Evolutionary conservation across 306 rosid species (phyloP), one percentile per base, ranked within the genome.

Genomic region (Canavalia ensiformis): DNA sequence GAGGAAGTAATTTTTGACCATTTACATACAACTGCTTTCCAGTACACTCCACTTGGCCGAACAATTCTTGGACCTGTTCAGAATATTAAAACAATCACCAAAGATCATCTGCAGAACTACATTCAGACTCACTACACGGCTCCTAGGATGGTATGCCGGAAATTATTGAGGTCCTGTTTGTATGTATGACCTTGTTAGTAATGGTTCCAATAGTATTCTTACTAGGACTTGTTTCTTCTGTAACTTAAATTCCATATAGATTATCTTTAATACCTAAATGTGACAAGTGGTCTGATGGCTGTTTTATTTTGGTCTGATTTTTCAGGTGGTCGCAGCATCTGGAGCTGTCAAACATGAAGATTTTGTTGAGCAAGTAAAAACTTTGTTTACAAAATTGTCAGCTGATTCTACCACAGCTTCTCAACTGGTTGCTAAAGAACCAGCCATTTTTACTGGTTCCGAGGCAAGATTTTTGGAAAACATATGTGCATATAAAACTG

Each of bases 1-100:
- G 98, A 94, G 84, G 98, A 94, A 87, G 98, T 94, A 5, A 90
- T 94, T 37, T 94, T 94, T 65, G 98, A 94, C 39, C 98, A 94
- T 82, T 84, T 94, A 79, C 98, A 94, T 6, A 97, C 98, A 28
- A 94, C 95, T 79, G 98, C 98, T 10, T 94, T 94, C 89, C 98
- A 94, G 79, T 92, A 94, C 77, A 90, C 97, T 81, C 97, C 98
- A 57, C 88, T 94, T 68, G 98, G 97, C 33, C 89, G 98, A 88
- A 94, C 97, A n/a, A 94, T 94, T 79, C 95, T 94, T 72, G 98
- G 98, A 62, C 97, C 98, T 68, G 95, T 92, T 72, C 85, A 87
- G 67, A 94, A 94, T 83, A 88, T 94, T 35, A 94, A 75, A 86
- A 91, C 98, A 25, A 94, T 94, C 78, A 91, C 97, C 25, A 94